Conservation (phyloP, 2,329 filamentous ascomycete species). For the Phyllosticta capitalensis region DNA sequence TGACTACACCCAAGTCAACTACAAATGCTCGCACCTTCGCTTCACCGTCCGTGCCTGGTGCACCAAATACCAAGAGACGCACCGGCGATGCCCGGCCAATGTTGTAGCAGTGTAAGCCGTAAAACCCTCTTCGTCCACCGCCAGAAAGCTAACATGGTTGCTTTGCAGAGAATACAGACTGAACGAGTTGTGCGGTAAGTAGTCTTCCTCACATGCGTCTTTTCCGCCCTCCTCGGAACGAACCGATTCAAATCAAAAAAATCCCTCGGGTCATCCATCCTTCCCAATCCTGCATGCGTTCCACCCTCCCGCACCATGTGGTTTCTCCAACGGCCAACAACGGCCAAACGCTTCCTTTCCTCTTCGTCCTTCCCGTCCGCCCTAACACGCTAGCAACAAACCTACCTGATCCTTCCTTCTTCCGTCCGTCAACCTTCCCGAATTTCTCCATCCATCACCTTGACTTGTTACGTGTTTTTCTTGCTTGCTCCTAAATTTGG, state of each 20-base stretch:
- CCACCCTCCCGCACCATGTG: not conserved
- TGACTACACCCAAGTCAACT: constrained; percentile 51
- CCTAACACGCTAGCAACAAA: no score
- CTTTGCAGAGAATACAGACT: constrained; percentile 31
- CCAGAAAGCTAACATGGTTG: not conserved
- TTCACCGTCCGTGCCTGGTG: constrained; percentile 50
- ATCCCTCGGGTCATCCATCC: not conserved
- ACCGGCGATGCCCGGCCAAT: constrained; percentile 46
- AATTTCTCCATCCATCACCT: no score
- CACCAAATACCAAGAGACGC: constrained; percentile 43
- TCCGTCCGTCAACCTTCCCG: not conserved
- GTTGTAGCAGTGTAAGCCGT: constrained; percentile 40
- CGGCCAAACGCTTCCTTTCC: no score
- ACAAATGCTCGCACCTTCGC: constrained; percentile 45
- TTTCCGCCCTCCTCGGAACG: not conserved
- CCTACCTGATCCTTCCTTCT: not conserved
- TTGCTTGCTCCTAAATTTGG: not conserved
- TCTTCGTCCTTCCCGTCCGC: not conserved
- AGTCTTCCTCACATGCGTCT: not conserved
- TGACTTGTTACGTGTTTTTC: no score
- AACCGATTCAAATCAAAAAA: not conserved
- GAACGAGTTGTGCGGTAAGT: constrained; percentile 38
- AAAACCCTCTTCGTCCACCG: not conserved
- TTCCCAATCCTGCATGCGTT: not conserved
- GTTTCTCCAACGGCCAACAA: not conserved